A percentile compares a stretch with the other conserved stretches of the same genome.
Evolutionary conservation across 352 stramenopile species (phyloP).

Genomic region (Hyaloperonospora brassicae): DNA sequence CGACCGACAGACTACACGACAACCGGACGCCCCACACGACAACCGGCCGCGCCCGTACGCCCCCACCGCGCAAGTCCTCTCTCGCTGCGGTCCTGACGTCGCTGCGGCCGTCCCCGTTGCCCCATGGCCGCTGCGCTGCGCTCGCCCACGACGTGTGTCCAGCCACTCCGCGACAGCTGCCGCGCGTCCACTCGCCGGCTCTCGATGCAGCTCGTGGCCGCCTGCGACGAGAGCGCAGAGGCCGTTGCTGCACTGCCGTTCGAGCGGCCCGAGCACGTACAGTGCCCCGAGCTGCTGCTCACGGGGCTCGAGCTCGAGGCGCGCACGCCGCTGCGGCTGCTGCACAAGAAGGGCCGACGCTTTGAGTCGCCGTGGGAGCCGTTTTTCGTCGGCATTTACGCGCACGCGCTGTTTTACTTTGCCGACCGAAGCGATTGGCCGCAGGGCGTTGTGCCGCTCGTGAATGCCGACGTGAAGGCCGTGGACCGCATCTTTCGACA

Average conservation of each 20-base stretch:
- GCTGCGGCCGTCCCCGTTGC: too few relatives aligned
- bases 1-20: too few relatives aligned
- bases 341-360: constrained; percentile 58
- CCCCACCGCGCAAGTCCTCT: too few relatives aligned
- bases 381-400: constrained; percentile 54
- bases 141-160: too few relatives aligned
- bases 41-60: too few relatives aligned
- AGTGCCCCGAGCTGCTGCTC: constrained; percentile 46
- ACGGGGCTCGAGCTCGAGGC: constrained; percentile 40
- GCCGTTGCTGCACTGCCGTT: background rate
- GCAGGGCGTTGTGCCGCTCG: constrained; percentile 43
- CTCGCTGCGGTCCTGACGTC: too few relatives aligned
- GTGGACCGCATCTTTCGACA: constrained; percentile 57
- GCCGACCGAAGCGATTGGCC: constrained; percentile 43
- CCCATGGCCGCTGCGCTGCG: too few relatives aligned
- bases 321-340: constrained; percentile 30
- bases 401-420: constrained; percentile 59
- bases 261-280: constrained; percentile 15
- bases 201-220: too few relatives aligned
- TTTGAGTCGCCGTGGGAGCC: constrained; percentile 59
- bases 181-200: too few relatives aligned
- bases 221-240: background rate
- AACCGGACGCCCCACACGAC: too few relatives aligned
- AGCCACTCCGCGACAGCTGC: too few relatives aligned
- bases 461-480: constrained; percentile 35